These are phyloP conservation scores for Fomitopsis serialis DNA, from an alignment of 768 basidiomycete genomes.

Conservation along the genomic window DNA sequence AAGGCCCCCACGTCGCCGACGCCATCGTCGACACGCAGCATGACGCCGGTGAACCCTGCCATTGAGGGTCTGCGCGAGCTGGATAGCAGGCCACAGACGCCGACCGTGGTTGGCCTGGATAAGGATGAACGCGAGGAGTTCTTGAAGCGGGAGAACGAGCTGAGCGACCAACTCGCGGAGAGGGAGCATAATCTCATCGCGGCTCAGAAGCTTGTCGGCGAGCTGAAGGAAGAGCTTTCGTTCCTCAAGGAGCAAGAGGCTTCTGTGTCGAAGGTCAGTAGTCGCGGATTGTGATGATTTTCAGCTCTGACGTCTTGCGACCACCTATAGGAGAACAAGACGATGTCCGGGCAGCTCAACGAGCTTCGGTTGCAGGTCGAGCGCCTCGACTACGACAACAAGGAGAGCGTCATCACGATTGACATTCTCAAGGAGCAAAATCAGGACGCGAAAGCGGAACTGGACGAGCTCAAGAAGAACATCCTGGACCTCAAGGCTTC, in stretches of 20 bases:
- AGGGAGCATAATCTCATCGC: constrained; percentile 76
- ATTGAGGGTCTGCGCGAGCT: constrained; percentile 71
- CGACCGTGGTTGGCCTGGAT: constrained; percentile 81
- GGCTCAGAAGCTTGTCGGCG: constrained; percentile 82
- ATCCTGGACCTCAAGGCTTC: constrained; percentile 72
- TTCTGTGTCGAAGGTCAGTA: constrained; percentile 62
- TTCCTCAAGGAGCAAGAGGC: constrained; percentile 92
- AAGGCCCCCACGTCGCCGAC: constrained; percentile 52
- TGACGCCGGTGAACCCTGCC: constrained; percentile 71
- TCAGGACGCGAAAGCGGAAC: constrained; percentile 74
- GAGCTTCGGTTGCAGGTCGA: constrained; percentile 90
- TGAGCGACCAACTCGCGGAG: constrained; percentile 90
- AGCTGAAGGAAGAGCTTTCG: constrained; percentile 81
- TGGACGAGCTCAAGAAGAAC: constrained; percentile 84
- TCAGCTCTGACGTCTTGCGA: neutral
- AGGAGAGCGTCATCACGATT: constrained; percentile 87
- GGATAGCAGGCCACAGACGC: constrained; percentile 88
- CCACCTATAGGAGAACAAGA: constrained; percentile 76
- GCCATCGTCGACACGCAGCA: constrained; percentile 58
- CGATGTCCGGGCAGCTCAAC: constrained; percentile 88
- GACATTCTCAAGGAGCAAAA: constrained; percentile 97
- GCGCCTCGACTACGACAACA: constrained; percentile 91
- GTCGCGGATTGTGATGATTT: neutral
- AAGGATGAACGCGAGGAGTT: constrained; percentile 98
- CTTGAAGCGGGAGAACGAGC: constrained; percentile 91